Evolutionary conservation across 805 yeast genomes (phyloP).

Genomic region (Yamadazyma sp.): DNA sequence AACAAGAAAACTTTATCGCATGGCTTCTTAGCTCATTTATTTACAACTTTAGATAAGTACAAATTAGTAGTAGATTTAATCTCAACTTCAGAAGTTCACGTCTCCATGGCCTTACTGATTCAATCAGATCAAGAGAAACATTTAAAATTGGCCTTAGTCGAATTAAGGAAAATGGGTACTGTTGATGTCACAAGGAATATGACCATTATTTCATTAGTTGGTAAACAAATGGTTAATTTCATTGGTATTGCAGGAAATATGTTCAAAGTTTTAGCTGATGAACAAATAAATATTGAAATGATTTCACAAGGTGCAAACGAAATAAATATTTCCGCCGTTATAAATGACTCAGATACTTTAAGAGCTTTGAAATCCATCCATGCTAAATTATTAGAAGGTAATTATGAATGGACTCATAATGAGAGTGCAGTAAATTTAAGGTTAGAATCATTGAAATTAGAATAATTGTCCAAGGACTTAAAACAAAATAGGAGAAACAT

Average conservation of each 20-base stretch:
- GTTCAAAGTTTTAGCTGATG: slow-evolving; percentile 92
- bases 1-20: slow-evolving; percentile 90
- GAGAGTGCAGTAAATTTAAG: slow-evolving; percentile 30
- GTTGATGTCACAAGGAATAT: slow-evolving; percentile 85
- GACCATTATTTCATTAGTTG: slow-evolving; percentile 92
- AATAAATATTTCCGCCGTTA: slow-evolving; percentile 93
- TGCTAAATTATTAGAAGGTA: slow-evolving; percentile 60
- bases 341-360: slow-evolving; percentile 75
- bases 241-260: slow-evolving; percentile 97
- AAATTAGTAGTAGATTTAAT: slow-evolving; percentile 90
- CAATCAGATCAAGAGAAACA: slow-evolving; percentile 60
- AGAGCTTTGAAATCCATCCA: slow-evolving; percentile 88
- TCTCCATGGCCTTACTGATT: slow-evolving; percentile 93
- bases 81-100: slow-evolving; percentile 96
- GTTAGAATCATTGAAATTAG: slow-evolving; percentile 26
- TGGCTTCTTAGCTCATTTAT: slow-evolving; percentile 90
- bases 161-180: slow-evolving; percentile 75
- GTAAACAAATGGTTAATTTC: slow-evolving; percentile 94
- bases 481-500: too few species aligned
- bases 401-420: slow-evolving; percentile 19
- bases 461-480: slow-evolving; percentile 7
- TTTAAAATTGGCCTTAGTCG: slow-evolving; percentile 70
- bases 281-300: slow-evolving; percentile 93
- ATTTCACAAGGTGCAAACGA: slow-evolving; percentile 98
- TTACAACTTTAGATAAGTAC: slow-evolving; percentile 78